A percentile compares a stretch with the other conserved stretches of the same genome.
Conservation (phyloP, 1,284 basidiomycete species). For the Papiliotrema flavescens region DNA sequence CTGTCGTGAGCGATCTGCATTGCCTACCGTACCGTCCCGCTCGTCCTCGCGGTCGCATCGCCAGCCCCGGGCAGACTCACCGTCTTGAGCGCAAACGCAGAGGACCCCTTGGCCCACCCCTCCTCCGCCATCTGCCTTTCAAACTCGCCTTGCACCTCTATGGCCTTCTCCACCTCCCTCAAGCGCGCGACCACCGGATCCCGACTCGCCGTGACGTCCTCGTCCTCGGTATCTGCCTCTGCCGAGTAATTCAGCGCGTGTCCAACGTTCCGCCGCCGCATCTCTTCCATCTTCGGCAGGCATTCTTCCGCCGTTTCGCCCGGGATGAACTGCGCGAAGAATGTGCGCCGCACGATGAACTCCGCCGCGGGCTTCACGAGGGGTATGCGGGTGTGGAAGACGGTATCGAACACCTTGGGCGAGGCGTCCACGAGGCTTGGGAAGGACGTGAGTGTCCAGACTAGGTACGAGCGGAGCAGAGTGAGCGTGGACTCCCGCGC, state of each 20-base stretch:
- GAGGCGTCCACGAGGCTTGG: conserved; percentile 72
- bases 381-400: conserved; percentile 59
- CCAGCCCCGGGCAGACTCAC: conserved; percentile 50
- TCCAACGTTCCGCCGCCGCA: conserved; percentile 68
- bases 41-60: too few species aligned
- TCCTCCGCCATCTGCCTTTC: conserved; percentile 57
- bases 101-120: conserved; percentile 51
- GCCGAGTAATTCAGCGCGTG: conserved; percentile 79
- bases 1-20: conserved; percentile 18
- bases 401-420: conserved; percentile 61
- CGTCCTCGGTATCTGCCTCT: conserved; percentile 65
- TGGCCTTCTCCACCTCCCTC: conserved; percentile 65
- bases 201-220: not conserved
- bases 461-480: conserved; percentile 67
- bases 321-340: conserved; percentile 81
- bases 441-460: conserved; percentile 74
- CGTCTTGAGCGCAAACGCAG: conserved; percentile 78
- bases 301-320: conserved; percentile 73
- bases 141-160: conserved; percentile 70
- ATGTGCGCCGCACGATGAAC: conserved; percentile 70
- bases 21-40: too few species aligned
- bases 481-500: not conserved
- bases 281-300: conserved; percentile 60
- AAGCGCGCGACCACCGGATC: conserved; percentile 50
- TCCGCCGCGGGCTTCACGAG: conserved; percentile 64